Conservation (phyloP, 495 filamentous ascomycete genomes). For the Penicillium waksmanii region DNA sequence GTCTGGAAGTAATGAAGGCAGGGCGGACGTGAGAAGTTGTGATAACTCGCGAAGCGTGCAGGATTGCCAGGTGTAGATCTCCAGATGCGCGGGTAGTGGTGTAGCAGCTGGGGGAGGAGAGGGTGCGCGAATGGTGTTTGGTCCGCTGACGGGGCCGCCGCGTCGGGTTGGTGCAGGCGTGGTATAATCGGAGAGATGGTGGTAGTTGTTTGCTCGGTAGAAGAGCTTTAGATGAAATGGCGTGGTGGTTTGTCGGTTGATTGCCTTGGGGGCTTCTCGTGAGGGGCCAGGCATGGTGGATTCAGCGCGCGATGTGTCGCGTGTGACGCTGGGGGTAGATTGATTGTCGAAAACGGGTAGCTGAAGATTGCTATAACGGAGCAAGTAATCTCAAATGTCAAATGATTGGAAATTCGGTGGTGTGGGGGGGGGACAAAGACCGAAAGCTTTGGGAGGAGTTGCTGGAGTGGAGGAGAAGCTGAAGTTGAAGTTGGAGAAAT, state of each 20-base stretch:
- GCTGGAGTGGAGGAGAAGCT: no score
- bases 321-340: not conserved
- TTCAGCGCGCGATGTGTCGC: slow-evolving; percentile 13
- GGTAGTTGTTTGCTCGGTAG: slow-evolving; percentile 73
- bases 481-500: slow-evolving; percentile 4
- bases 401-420: not conserved
- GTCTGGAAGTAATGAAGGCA: slow-evolving; percentile 71
- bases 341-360: no score
- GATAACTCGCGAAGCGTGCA: slow-evolving; percentile 84
- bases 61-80: slow-evolving; percentile 87
- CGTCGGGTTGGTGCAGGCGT: slow-evolving; percentile 24
- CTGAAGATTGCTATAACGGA: no score
- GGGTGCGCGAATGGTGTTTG: slow-evolving; percentile 42
- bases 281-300: slow-evolving; percentile 33
- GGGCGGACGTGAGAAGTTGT: slow-evolving; percentile 68
- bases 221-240: slow-evolving; percentile 93
- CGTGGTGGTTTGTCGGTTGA: slow-evolving; percentile 73
- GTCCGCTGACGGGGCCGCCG: slow-evolving; percentile 35
- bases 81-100: slow-evolving; percentile 67
- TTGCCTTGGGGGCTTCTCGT: slow-evolving; percentile 34
- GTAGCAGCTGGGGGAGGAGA: slow-evolving; percentile 36
- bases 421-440: not conserved
- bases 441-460: not conserved
- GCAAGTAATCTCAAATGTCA: not conserved
- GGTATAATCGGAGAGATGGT: slow-evolving; percentile 54